Percentiles rank a stretch among this genome's conserved stretches.
phyloP scores from a whole-genome alignment of 1,284 basidiomycete species.

The Cutaneotrichosporon sp. region DNA sequence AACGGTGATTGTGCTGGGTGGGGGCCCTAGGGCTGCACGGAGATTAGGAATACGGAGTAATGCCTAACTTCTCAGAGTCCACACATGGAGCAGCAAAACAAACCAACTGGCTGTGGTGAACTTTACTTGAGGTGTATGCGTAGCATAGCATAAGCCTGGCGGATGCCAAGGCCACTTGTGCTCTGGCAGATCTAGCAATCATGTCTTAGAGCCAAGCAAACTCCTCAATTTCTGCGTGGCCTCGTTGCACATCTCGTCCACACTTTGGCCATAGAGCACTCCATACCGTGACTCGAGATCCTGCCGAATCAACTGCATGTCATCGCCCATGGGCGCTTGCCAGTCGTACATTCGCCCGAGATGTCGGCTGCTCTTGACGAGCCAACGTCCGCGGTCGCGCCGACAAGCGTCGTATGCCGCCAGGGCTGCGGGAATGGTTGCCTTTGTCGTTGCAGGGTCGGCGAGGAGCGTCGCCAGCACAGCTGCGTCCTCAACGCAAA shows the following conservation, averaged over 20 bases:
- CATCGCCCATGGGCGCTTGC: conserved; percentile 10
- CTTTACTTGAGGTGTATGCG: too few species aligned
- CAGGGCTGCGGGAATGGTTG: conserved; percentile 3
- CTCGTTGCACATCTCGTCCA: conserved; percentile 6
- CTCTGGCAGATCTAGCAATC: too few species aligned
- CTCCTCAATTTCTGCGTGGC: background rate
- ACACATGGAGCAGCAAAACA: too few species aligned
- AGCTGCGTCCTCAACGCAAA: conserved; percentile 22
- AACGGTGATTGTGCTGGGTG: too few species aligned
- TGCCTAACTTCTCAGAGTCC: too few species aligned
- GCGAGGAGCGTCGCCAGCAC: conserved; percentile 13
- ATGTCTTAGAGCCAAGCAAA: too few species aligned
- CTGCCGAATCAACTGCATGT: conserved; percentile 14
- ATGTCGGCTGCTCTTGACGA: conserved; percentile 13
- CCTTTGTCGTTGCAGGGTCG: background rate
- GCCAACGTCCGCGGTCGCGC: conserved; percentile 17
- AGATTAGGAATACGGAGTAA: too few species aligned
- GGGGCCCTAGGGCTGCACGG: too few species aligned
- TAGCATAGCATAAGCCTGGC: too few species aligned
- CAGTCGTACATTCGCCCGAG: conserved; percentile 20
- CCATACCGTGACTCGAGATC: conserved; percentile 12
- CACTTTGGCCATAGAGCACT: conserved; percentile 9
- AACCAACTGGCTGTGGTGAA: too few species aligned
- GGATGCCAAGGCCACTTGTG: too few species aligned
- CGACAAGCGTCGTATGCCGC: conserved; percentile 13